Evolutionary conservation across 306 rosid genomes (phyloP), one percentile per base, ranked within the genome.

Genomic region (Malus sieversii): DNA sequence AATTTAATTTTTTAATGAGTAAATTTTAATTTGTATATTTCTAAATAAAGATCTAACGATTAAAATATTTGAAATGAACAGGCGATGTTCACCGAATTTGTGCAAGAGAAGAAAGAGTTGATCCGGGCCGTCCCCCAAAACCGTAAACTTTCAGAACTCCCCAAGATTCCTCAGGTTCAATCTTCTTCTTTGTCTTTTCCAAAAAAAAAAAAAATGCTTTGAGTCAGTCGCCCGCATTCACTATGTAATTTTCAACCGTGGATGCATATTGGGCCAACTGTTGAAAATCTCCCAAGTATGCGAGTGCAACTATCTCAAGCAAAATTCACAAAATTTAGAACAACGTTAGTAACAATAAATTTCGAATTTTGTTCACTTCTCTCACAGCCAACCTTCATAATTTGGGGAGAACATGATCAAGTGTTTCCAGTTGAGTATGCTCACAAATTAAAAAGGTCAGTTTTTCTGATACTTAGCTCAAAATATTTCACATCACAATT

Each of bases 381-480:
- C 57, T 10, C 25, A 84, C 92, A 89, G 96, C 92, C 90, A 20
- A 83, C 98, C 16, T 80, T 91, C 81, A 84, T 93, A 67, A 71
- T 93, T 2, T 93, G 97, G 98, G 98, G 98, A 70, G 98, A 93
- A 57, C 83, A 84, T 55, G 98, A 93, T 74, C 83, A 67, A 77
- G 73, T 91, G 45, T 93, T 93, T 77, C 91, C 93, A 25, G 64
- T 93, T 23, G 97, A 91, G 74, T 78, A 87, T 48, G 98, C 77
- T 29, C 81, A 88, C 82, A 89, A 92, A 87, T 79, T 93, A 76
- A 84, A 89, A 80, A 79, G 87, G 98, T 93, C 53, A 73, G 63
- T 79, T 46, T 46, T 62, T 74, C 3, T 51, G 27, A 7, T n/a
- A 29, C 46, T 7, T 7, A 35, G 40, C 40, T 35, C 40, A 35